These are phyloP conservation scores for Chlorella vulgaris DNA, from an alignment of 139 green algal species.

Conservation along the genomic window DNA sequence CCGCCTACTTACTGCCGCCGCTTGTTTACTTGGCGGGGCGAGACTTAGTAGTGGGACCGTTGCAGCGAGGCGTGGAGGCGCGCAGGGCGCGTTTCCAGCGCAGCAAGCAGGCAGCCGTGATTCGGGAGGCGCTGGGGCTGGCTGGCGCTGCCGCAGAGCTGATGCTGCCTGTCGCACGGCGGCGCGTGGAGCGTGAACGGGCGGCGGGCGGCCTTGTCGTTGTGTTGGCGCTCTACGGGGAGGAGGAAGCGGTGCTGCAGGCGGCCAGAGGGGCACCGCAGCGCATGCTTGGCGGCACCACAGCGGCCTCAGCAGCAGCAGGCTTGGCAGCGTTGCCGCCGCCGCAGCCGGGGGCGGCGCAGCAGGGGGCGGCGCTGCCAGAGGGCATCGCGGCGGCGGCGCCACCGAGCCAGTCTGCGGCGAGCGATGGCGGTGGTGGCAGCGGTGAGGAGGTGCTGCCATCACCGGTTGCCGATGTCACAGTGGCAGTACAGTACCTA, in stretches of 20 bases:
- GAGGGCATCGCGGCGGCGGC: neutral
- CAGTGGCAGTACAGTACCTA: slow-evolving; percentile 56
- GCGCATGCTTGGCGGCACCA: neutral
- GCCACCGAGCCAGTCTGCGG: neutral
- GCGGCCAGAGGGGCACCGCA: neutral
- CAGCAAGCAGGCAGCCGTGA: slow-evolving; percentile 12
- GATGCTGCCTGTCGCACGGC: slow-evolving; percentile 52
- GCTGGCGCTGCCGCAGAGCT: slow-evolving; percentile 27
- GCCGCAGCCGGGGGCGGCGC: neutral
- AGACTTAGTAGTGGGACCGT: slow-evolving; percentile 39
- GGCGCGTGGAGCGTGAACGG: slow-evolving; percentile 41
- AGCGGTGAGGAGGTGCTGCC: slow-evolving; percentile 20
- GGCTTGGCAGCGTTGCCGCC: neutral
- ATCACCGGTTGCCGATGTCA: slow-evolving; percentile 55
- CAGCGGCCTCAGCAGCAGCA: neutral
- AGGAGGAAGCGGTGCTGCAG: slow-evolving; percentile 32
- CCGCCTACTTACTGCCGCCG: slow-evolving; percentile 47
- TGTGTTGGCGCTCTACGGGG: slow-evolving; percentile 54
- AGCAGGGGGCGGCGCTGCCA: slow-evolving; percentile 10
- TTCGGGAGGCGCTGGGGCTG: slow-evolving; percentile 12
- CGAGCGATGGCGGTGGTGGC: neutral
- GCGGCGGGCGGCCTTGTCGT: slow-evolving; percentile 52
- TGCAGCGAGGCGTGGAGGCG: slow-evolving; percentile 25
- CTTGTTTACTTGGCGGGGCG: slow-evolving; percentile 17
- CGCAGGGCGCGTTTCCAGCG: slow-evolving; percentile 5